Percentiles rank a stretch among this genome's conserved stretches.
These are phyloP conservation scores for Ananas comosus DNA, from an alignment of 176 grass and related monocot species.

Conservation along the genomic window DNA sequence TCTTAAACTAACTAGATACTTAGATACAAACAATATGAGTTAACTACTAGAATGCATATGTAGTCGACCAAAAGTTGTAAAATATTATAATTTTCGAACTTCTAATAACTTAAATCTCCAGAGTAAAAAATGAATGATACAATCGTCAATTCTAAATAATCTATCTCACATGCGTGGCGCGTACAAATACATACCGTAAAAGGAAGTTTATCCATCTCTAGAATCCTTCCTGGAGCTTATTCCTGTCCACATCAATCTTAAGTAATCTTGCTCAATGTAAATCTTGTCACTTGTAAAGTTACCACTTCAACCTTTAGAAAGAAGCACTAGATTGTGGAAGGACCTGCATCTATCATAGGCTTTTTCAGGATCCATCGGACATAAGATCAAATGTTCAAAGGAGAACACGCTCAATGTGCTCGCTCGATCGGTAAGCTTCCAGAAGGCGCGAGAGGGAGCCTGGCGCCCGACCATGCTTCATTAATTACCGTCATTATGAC, in stretches of 20 bases:
- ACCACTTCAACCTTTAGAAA: constrained; percentile 25
- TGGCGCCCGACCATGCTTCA: constrained; percentile 39
- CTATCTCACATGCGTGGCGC: no score
- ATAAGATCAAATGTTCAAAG: constrained; percentile 56
- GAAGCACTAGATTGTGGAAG: constrained; percentile 55
- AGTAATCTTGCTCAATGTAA: constrained; percentile 72
- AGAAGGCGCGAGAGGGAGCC: constrained; percentile 59
- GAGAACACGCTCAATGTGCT: constrained; percentile 43
- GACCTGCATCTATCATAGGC: constrained; percentile 38
- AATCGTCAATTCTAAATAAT: no score
- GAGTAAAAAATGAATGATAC: no score
- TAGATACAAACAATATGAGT: no score
- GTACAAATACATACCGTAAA: constrained; percentile 32
- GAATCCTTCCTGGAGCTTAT: constrained; percentile 58
- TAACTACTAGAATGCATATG: no score
- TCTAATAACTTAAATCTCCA: no score
- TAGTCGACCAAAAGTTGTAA: no score
- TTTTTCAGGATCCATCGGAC: constrained; percentile 42
- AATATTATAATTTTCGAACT: no score
- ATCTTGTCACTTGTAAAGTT: constrained; percentile 55
- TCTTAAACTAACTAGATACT: no score
- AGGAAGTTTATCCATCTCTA: constrained; percentile 75
- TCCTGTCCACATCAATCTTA: constrained; percentile 73
- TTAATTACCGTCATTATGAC: constrained; percentile 68
- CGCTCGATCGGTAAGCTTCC: constrained; percentile 55